phyloP scores from a whole-genome alignment of 2,329 filamentous ascomycete genomes.

The Cladosporium halotolerans region DNA sequence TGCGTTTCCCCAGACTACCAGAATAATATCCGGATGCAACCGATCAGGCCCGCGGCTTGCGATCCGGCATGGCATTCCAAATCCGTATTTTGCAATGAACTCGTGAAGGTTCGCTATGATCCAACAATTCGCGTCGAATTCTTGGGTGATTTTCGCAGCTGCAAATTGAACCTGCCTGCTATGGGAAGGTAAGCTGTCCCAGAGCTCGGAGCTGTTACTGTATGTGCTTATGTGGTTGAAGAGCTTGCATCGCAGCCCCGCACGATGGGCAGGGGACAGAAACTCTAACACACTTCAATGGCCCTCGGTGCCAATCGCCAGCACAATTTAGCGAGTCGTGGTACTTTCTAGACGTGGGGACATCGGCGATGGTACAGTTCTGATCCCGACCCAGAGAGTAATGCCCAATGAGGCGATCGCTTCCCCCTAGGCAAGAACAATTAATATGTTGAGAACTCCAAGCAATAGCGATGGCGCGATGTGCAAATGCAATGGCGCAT shows the following conservation, averaged over 20 bases:
- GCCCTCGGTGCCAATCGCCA: background rate
- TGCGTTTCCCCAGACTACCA: background rate
- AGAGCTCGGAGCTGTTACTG: background rate
- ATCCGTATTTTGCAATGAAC: background rate
- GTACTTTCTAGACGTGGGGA: background rate
- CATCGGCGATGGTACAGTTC: constrained; percentile 2
- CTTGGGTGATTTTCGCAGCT: background rate
- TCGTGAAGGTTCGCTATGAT: background rate
- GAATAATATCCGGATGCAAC: background rate
- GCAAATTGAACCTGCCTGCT: background rate
- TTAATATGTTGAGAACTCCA: too few relatives aligned
- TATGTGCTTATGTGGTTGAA: background rate
- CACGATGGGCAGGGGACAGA: constrained; percentile 7
- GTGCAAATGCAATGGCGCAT: too few relatives aligned
- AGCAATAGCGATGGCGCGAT: too few relatives aligned
- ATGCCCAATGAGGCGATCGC: background rate
- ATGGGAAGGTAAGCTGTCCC: background rate
- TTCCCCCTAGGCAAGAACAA: too few relatives aligned
- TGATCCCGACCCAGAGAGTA: background rate
- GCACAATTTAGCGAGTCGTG: background rate
- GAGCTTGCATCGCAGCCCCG: constrained; percentile 8
- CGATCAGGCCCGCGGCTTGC: background rate
- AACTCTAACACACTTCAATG: constrained; percentile 1
- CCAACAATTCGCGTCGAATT: background rate
- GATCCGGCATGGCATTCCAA: background rate